Base-by-base conservation (phyloP, 768 basidiomycete genomes). In the Russula virescens region DNA sequence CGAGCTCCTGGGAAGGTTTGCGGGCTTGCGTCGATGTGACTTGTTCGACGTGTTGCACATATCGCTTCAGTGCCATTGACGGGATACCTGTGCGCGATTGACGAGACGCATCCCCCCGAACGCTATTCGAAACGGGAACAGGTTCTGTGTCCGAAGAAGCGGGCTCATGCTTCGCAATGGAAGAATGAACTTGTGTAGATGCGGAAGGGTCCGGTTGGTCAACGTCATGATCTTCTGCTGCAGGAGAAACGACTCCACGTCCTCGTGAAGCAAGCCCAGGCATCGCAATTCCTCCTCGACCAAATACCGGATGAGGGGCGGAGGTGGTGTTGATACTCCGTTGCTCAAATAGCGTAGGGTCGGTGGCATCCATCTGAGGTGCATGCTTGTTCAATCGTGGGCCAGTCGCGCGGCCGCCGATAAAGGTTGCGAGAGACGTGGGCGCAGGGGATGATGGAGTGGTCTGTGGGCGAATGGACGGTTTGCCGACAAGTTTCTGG, bases 391-490 rank as follows among this genome's bases (percentile, higher is more conserved):
- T 91, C 47, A 93, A 78, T 42, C 86, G 79, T 4, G 89, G 89
- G 25, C 89, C 91, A 47, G 83, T 80, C 16, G 86, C 89, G 28
- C 79, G 82, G 8, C 91, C 89, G 42, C 91, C 91, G 67, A 92
- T 92, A 71, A 92, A 90, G 2, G 86, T 81, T 0, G 91, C 90
- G 28, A 92, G 79, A 2, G 91, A 93, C 10, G 88, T 84, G 13
- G 84, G 77, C 46, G 81, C 76, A 3, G 78, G 64, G 55, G 55
- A 34, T 19, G 66, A 48, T 23, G 60, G 19, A 26, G 54, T 54
- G n/a, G 25, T 51, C 40, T 51, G 43, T 23, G 28, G 21, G 31
- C 19, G 56, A 23, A 53, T 42, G 34, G 62, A 40, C 10, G 50
- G 56, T 26, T 58, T 25, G 26, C 58, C 16, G 21, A 65, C 42